Evolutionary conservation across 306 rosid species (phyloP).

Genomic region (Mimosa bimucronata): DNA sequence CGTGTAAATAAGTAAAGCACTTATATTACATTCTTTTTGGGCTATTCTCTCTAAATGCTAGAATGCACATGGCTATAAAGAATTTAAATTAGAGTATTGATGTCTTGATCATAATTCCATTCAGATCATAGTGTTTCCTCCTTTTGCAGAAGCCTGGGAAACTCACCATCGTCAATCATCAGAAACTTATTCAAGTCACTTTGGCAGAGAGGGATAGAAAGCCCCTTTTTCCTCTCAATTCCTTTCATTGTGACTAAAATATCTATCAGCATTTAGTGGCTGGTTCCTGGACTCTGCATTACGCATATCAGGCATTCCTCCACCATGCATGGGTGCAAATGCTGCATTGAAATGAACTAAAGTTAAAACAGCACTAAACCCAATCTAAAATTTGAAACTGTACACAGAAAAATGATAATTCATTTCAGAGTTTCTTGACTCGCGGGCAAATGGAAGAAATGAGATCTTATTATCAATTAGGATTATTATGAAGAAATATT

Average conservation of each 20-base stretch:
- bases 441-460: conserved; percentile 6
- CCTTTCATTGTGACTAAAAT: conserved; percentile 58
- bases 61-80: background rate
- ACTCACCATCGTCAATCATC: background rate
- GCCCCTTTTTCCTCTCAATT: conserved; percentile 30
- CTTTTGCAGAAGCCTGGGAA: conserved; percentile 7
- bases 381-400: conserved; percentile 17
- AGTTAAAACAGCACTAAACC: conserved; percentile 24
- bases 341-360: conserved; percentile 55
- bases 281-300: conserved; percentile 49
- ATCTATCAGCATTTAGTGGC: conserved; percentile 64
- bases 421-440: conserved; percentile 14
- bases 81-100: background rate
- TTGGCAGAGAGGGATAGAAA: conserved; percentile 19
- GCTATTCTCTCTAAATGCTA: background rate
- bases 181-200: background rate
- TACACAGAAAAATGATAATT: background rate
- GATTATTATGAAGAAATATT: conserved; percentile 22
- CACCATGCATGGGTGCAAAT: conserved; percentile 84
- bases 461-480: conserved; percentile 17
- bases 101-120: conserved; percentile 19
- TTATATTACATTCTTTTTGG: background rate
- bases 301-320: conserved; percentile 37
- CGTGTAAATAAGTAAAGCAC: background rate
- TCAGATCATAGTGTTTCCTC: conserved; percentile 21